A percentile compares a stretch with the other conserved stretches of the same genome.
Conservation (phyloP, 768 basidiomycete genomes). For the Calocybe gangraenosa region DNA sequence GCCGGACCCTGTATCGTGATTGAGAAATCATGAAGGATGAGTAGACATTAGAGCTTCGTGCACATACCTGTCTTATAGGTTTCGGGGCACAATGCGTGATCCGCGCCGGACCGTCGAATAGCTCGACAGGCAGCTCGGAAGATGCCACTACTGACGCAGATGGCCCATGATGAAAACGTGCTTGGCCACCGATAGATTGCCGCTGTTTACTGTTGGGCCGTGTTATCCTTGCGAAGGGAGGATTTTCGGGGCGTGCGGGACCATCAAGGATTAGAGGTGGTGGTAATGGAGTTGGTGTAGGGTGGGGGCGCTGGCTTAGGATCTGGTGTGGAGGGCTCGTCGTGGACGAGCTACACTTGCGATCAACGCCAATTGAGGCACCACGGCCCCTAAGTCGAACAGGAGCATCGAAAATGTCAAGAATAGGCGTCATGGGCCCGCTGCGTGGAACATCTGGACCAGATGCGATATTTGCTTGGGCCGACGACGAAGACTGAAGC, state of each 20-base stretch:
- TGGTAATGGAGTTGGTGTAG: conserved; percentile 19
- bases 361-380: background rate
- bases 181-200: too few species aligned
- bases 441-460: too few species aligned
- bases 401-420: conserved; percentile 52
- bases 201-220: background rate
- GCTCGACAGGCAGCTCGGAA: background rate
- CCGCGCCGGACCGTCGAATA: conserved; percentile 5
- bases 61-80: conserved; percentile 2
- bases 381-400: conserved; percentile 26
- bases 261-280: conserved; percentile 46
- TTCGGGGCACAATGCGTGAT: conserved; percentile 1
- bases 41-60: background rate
- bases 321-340: background rate
- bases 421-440: conserved; percentile 26
- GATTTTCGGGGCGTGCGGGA: conserved; percentile 27
- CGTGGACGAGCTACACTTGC: background rate
- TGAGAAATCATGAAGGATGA: too few species aligned
- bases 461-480: too few species aligned
- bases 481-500: too few species aligned
- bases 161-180: background rate
- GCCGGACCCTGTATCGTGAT: background rate
- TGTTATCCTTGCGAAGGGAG: background rate
- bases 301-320: background rate
- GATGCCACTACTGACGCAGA: background rate